Base-by-base conservation (phyloP, 116 monocot species). In the Dioscorea cayenensis region DNA sequence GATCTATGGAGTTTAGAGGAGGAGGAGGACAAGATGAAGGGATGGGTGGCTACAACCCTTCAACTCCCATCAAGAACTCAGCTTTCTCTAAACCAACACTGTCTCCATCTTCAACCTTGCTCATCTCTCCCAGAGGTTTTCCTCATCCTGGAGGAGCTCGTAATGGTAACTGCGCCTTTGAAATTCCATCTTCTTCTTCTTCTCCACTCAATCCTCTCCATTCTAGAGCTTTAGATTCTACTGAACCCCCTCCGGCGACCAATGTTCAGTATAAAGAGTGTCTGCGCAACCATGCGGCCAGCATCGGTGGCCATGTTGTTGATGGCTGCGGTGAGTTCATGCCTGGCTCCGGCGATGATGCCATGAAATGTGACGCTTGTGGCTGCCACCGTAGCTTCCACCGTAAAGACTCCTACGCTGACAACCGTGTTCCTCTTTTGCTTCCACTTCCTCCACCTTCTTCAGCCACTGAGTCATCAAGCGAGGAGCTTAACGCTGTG, bases 261-360 rank as follows among this genome's bases (percentile, higher is more conserved):
- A n/a, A 64, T 2, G 14, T 32, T n/a, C 67, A 22, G 68, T 83
- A 78, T 36, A 28, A 71, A 12, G 83, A 83, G 43, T 83, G 78
- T 71, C 49, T 78, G 36, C 69, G 49, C 20, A 83, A 83, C 70
- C 83, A 83, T 55, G 83, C 83, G 8, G 83, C 83, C 8, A 72
- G 62, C 75, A 67, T 74, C 36, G 83, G 83, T 13, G 75, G 83
- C 19, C 74, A 83, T 60, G 83, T 74, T 10, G 60, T 83, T 16
- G 83, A 83, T 55, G 83, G 78, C 23, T 83, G 83, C 29, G 65
- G 83, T 21, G 78, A 83, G 78, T 83, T 78, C 75, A 83, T 83
- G 75, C 65, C 83, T 36, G 20, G 55, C 55, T 11, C 19, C 55
- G 55, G 16, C 52, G 72, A 61, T 11, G 72, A 72, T 51, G 63